Conservation (phyloP, 2,329 filamentous ascomycete genomes). For the Penicillium sp. region DNA sequence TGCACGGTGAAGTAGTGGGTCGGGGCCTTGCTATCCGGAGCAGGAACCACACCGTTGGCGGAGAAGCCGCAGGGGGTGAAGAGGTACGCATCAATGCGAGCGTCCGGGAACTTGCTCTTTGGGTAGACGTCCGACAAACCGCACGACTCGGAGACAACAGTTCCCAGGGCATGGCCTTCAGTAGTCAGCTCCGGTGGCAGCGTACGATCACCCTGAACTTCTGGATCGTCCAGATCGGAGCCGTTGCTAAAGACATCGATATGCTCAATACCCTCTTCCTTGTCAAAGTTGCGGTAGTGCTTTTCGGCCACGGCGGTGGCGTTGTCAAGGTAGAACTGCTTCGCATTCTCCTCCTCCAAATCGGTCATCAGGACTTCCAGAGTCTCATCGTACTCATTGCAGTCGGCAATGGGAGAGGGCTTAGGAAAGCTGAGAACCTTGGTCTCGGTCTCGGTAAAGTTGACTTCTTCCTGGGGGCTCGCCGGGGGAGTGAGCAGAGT, state of each 20-base stretch:
- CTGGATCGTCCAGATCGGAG: constrained; percentile 56
- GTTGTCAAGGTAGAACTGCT: constrained; percentile 67
- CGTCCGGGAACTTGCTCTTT: constrained; percentile 78
- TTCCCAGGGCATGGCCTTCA: constrained; percentile 88
- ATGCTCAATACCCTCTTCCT: constrained; percentile 51
- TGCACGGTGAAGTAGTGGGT: constrained; percentile 98
- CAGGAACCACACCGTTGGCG: constrained; percentile 89
- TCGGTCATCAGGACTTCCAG: constrained; percentile 65
- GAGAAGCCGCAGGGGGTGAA: constrained; percentile 97
- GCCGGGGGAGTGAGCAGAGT: constrained; percentile 73
- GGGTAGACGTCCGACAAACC: constrained; percentile 88
- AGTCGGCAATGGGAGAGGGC: constrained; percentile 21
- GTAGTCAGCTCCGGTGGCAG: constrained; percentile 74
- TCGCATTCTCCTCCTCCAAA: constrained; percentile 60
- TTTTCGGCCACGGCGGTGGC: constrained; percentile 87
- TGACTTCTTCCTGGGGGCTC: constrained; percentile 58
- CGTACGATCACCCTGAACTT: constrained; percentile 45
- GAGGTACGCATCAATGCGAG: constrained; percentile 89
- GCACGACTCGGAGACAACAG: constrained; percentile 83
- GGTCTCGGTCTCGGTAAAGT: constrained; percentile 50
- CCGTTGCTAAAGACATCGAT: constrained; percentile 76
- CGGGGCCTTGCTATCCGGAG: constrained; percentile 55
- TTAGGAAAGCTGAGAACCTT: constrained; percentile 54
- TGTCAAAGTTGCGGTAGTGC: constrained; percentile 67
- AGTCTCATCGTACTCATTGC: constrained; percentile 45